Evolutionary conservation across 768 basidiomycete species (phyloP).

Genomic region (Megacollybia marginata): DNA sequence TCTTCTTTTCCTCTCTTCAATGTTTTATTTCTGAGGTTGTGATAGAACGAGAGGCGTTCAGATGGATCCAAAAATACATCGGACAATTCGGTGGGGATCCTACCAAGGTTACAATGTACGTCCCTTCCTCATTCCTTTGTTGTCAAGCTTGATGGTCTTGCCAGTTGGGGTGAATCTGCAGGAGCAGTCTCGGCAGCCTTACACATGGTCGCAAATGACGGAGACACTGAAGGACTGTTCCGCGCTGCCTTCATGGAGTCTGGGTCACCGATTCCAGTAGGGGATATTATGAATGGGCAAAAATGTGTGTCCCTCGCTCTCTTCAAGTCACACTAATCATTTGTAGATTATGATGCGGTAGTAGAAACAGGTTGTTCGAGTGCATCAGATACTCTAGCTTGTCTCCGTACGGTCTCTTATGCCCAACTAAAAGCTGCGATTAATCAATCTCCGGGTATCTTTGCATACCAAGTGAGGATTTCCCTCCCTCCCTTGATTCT

Average conservation of each 20-base stretch:
- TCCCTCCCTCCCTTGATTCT: neutral
- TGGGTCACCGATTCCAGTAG: conserved; percentile 37
- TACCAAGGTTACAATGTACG: conserved; percentile 27
- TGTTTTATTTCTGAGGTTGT: neutral
- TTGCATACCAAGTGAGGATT: conserved; percentile 27
- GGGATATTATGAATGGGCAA: conserved; percentile 35
- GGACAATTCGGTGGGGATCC: conserved; percentile 59
- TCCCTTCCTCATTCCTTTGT: neutral
- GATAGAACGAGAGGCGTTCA: conserved; percentile 46
- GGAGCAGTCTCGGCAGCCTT: conserved; percentile 48
- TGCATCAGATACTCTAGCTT: conserved; percentile 30
- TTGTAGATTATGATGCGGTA: conserved; percentile 31
- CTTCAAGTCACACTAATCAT: neutral
- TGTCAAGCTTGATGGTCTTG: neutral
- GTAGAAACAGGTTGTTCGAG: conserved; percentile 27
- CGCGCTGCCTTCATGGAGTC: conserved; percentile 45
- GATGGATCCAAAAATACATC: conserved; percentile 61
- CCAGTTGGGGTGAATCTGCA: conserved; percentile 29
- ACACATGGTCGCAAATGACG: conserved; percentile 42
- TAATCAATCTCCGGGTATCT: conserved; percentile 29
- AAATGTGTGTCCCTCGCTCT: conserved; percentile 9
- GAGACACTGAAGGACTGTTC: conserved; percentile 38
- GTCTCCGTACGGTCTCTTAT: conserved; percentile 31
- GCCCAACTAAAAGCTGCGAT: conserved; percentile 29
- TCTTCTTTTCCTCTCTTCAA: neutral